Percentiles rank a stretch among this genome's conserved stretches.
Evolutionary conservation across 2,329 filamentous ascomycete species (phyloP).

Genomic region (Stemphylium vesicarium): DNA sequence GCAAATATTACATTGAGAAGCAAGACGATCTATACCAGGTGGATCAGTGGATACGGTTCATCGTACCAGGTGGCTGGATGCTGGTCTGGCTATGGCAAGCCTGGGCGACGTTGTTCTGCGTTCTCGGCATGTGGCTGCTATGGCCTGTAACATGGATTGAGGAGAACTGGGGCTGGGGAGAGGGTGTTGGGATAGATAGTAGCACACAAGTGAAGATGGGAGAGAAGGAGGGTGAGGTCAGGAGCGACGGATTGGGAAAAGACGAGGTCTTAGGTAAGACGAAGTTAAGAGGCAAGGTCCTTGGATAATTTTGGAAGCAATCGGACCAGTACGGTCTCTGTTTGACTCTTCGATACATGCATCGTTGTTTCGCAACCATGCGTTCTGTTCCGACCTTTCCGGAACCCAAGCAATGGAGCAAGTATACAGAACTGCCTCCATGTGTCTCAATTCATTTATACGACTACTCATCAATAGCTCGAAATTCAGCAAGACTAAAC

Average conservation of each 20-base stretch:
- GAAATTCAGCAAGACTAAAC: not conserved
- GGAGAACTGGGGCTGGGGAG: conserved; percentile 25
- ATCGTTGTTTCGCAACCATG: not conserved
- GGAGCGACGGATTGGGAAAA: conserved; percentile 17
- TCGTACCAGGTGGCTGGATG: conserved; percentile 64
- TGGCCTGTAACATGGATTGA: conserved; percentile 54
- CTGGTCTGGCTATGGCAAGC: conserved; percentile 69
- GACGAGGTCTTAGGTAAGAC: conserved; percentile 16
- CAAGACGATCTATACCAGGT: conserved; percentile 86
- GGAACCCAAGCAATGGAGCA: not conserved
- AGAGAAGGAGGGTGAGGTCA: conserved; percentile 8
- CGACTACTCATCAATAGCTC: too few relatives aligned
- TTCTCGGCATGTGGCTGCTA: conserved; percentile 61
- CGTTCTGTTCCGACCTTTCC: not conserved
- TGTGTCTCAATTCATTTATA: not conserved
- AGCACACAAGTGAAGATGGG: conserved; percentile 9
- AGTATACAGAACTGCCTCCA: not conserved
- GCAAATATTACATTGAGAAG: conserved; percentile 71
- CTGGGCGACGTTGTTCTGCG: conserved; percentile 68
- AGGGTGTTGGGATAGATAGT: conserved; percentile 15
- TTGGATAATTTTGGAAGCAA: conserved; percentile 9
- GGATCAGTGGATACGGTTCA: conserved; percentile 76
- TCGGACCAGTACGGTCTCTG: not conserved
- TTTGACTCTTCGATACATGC: not conserved
- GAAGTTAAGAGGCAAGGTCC: conserved; percentile 19